Conservation (phyloP, 345 rosid species). For the Melastoma malabathricum region DNA sequence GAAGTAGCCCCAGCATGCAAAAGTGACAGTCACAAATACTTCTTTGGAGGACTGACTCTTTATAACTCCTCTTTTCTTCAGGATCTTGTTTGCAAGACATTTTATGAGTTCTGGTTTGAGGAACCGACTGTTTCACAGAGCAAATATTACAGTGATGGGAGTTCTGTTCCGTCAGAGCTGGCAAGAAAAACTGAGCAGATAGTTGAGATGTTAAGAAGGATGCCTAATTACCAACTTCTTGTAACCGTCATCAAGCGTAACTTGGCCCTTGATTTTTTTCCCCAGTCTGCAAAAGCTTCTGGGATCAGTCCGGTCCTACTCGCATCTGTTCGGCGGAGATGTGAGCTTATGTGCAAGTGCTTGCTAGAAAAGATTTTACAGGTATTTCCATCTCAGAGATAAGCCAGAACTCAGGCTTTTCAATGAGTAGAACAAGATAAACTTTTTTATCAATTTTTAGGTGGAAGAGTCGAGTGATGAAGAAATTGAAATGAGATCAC, state of each 20-base stretch:
- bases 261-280: slow-evolving; percentile 83
- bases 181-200: slow-evolving; percentile 91
- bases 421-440: too few relatives aligned
- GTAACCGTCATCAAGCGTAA: slow-evolving; percentile 78
- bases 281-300: slow-evolving; percentile 92
- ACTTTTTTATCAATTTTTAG: slow-evolving; percentile 24
- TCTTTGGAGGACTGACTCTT: not conserved
- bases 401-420: not conserved
- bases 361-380: slow-evolving; percentile 89
- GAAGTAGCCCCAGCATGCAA: too few relatives aligned
- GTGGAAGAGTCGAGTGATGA: slow-evolving; percentile 70
- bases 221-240: slow-evolving; percentile 79
- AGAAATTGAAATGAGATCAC: slow-evolving; percentile 50
- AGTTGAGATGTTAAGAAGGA: slow-evolving; percentile 70
- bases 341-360: slow-evolving; percentile 95
- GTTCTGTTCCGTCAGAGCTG: slow-evolving; percentile 84
- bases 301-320: slow-evolving; percentile 82
- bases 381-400: slow-evolving; percentile 25
- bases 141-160: slow-evolving; percentile 58
- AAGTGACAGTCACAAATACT: too few relatives aligned
- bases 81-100: slow-evolving; percentile 99
- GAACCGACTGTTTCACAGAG: slow-evolving; percentile 68
- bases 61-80: slow-evolving; percentile 15
- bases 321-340: slow-evolving; percentile 81
- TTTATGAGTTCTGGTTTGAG: slow-evolving; percentile 98